Evolutionary conservation across 768 basidiomycete genomes (phyloP), one percentile per base, ranked within the genome.

Genomic region (Tephrocybe sp.): DNA sequence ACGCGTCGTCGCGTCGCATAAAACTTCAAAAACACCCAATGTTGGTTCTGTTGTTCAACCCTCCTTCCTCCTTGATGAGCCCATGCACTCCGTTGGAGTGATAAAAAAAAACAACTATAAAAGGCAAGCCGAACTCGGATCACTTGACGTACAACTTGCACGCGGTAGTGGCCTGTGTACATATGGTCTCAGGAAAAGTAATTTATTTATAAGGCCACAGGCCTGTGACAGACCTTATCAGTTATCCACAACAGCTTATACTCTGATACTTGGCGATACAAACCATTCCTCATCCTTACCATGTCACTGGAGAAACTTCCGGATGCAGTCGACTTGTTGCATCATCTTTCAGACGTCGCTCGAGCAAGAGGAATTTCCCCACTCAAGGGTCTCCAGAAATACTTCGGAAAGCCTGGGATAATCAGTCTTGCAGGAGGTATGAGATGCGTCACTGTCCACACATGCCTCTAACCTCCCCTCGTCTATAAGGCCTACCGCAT

Each of bases 401-500:
- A 86, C 65, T 70, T 75, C 53, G 69, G 68, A 2, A 70, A 69
- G 34, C 78, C 80, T 15, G 83, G 80, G 9, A 54, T 83, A 7
- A 77, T 89, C 45, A 69, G 65, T 44, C 69, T 92, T 54, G 86
- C 86, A n/a, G 88, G 88, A 60, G 89, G 89, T 83, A 41, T 53
- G 73, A 5, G 63, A 26, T 2, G 39, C 21, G 37, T 47, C 14
- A 30, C 21, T 30, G n/a, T 49, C 48, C 32, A 30, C 17, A 38
- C 18, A 38, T 33, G 4, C 24, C 37, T 46, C 6, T 34, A n/a
- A 37, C 17, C 10, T 21, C 34, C 9, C 26, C 40, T 32, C 14
- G 21, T 26, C 34, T 39, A 10, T 20, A 18, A 85, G 87, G 87
- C 10, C 60, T 87, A 21, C 89, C 90, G 0, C 75, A 72, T 54